Evolutionary conservation across 2,329 filamentous ascomycete species (phyloP).

Genomic region (Hirsutella thompsonii): DNA sequence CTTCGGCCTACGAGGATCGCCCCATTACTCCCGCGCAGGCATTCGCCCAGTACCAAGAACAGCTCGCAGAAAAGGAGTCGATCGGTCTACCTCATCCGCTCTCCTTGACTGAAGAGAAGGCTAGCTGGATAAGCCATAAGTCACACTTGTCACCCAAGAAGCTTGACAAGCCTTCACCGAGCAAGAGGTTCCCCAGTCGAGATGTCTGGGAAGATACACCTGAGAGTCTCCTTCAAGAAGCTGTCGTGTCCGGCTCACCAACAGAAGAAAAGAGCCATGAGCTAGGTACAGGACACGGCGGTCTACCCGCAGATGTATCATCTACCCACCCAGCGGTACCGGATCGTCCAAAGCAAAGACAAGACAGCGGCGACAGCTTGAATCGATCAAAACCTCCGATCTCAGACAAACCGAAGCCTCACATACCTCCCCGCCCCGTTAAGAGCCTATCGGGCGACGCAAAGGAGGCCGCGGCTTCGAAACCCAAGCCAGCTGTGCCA

Average conservation of each 20-base stretch:
- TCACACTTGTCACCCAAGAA: constrained; percentile 37
- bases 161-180: constrained; percentile 29
- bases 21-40: constrained; percentile 47
- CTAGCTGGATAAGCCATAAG: constrained; percentile 32
- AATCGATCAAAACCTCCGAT: constrained; percentile 26
- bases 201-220: constrained; percentile 94
- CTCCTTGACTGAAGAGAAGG: constrained; percentile 18
- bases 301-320: constrained; percentile 22
- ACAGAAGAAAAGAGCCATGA: constrained; percentile 15
- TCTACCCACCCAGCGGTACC: constrained; percentile 32
- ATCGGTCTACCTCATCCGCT: constrained; percentile 15
- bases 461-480: constrained; percentile 34
- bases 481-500: constrained; percentile 75
- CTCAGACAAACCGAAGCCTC: constrained; percentile 44
- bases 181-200: constrained; percentile 71
- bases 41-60: constrained; percentile 54
- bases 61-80: constrained; percentile 45
- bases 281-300: constrained; percentile 18
- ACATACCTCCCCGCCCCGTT: constrained; percentile 47
- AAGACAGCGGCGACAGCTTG: constrained; percentile 22
- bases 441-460: constrained; percentile 31
- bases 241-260: constrained; percentile 44
- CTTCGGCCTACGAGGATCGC: constrained; percentile 15
- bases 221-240: constrained; percentile 67
- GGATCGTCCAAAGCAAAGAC: constrained; percentile 40